A percentile compares a stretch with the other conserved stretches of the same genome.
These are phyloP conservation scores for Hansenula sp. DNA, from an alignment of 1,139 yeast genomes.

Conservation along the genomic window DNA sequence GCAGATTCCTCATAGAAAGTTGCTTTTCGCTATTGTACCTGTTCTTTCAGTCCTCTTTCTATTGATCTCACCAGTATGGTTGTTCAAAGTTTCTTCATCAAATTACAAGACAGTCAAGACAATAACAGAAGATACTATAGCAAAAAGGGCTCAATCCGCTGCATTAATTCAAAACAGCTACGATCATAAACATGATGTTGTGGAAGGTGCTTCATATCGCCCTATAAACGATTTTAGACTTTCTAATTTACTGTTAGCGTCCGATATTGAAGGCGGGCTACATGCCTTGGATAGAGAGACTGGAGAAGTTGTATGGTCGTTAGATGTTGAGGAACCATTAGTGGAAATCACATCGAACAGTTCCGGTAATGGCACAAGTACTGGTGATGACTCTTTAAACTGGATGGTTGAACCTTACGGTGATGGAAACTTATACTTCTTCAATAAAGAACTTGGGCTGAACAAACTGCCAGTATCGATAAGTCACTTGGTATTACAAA, in stretches of 20 bases:
- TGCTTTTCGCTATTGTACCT: background rate
- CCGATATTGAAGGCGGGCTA: constrained; percentile 86
- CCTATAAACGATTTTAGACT: constrained; percentile 12
- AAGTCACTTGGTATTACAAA: constrained; percentile 70
- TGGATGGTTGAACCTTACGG: constrained; percentile 93
- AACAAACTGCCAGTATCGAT: constrained; percentile 82
- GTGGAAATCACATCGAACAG: constrained; percentile 22
- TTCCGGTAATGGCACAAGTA: constrained; percentile 25
- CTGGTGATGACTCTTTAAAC: constrained; percentile 27
- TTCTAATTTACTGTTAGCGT: constrained; percentile 45
- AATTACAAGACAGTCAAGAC: constrained; percentile 1
- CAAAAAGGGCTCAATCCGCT: background rate
- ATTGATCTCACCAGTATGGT: constrained; percentile 3
- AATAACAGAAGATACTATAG: constrained; percentile 1
- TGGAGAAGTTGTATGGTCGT: constrained; percentile 78
- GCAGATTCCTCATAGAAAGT: background rate
- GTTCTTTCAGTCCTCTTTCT: background rate
- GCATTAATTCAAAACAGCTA: background rate
- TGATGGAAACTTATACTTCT: constrained; percentile 84
- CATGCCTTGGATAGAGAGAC: constrained; percentile 78
- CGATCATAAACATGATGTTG: background rate
- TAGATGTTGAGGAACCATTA: constrained; percentile 41
- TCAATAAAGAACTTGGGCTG: constrained; percentile 72
- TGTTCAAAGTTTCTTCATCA: background rate
- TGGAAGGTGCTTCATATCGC: background rate